Conservation (phyloP, 768 basidiomycete genomes). For the Hypsizygus marmoreus region DNA sequence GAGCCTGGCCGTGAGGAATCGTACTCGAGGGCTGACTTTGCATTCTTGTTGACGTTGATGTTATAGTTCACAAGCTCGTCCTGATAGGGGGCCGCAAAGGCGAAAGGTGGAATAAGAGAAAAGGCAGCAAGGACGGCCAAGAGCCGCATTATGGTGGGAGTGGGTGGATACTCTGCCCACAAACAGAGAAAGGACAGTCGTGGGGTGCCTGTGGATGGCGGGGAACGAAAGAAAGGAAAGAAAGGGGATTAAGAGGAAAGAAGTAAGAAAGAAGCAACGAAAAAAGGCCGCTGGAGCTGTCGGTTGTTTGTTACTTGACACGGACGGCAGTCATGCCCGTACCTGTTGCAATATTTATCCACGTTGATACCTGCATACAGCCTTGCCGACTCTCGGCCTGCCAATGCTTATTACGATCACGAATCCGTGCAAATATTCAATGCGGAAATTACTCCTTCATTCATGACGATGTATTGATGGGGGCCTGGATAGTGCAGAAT, state of each 20-base stretch:
- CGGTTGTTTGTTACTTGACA: no score
- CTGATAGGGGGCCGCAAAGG: conserved; percentile 64
- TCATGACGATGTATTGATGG: not conserved
- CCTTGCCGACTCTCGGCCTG: not conserved
- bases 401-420: not conserved
- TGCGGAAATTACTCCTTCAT: no score
- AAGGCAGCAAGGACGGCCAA: conserved; percentile 43
- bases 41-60: conserved; percentile 76
- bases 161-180: conserved; percentile 7
- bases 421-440: not conserved
- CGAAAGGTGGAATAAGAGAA: conserved; percentile 37
- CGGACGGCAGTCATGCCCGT: no score
- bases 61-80: conserved; percentile 73
- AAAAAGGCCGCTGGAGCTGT: conserved; percentile 1
- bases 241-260: conserved; percentile 1
- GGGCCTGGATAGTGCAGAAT: not conserved
- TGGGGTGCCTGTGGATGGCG: conserved; percentile 13
- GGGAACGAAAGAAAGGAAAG: conserved; percentile 8
- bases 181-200: conserved; percentile 21
- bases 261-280: conserved; percentile 9
- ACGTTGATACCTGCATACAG: conserved; percentile 2
- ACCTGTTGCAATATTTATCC: conserved; percentile 6
- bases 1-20: conserved; percentile 56
- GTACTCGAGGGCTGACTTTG: conserved; percentile 68
- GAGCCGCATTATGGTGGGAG: conserved; percentile 44